Base-by-base conservation (phyloP, 2,329 filamentous ascomycete species). In the Shiraia bambusicola region DNA sequence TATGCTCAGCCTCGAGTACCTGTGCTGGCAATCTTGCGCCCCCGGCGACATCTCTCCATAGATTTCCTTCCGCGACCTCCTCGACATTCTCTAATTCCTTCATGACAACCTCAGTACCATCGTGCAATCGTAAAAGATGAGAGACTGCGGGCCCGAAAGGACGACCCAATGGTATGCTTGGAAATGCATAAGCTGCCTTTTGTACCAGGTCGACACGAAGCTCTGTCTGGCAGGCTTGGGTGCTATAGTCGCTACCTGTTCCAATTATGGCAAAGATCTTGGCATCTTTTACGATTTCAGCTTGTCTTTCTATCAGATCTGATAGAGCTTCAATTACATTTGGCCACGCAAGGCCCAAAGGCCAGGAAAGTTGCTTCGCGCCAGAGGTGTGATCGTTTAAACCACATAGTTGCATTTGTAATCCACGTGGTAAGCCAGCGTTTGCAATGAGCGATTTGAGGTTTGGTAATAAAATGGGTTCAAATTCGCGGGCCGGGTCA, bases 1-100 rank as follows among this genome's bases (percentile, higher is more conserved):
- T 29, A n/a, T n/a, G 32, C 24, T 34, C 38, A n/a, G 19, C 38
- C 14, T 34, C 25, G 6, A 40, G 30, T 7, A 40, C 31, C 5
- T 28, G 24, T 34, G 33, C 19, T 7, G 33, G 19, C 8, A 36
- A 24, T 36, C 33, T 26, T 7, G 19, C 19, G 33, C 33, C 33
- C 16, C 33, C 33, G 3, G 13, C 19, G 13, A 11, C 19, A 14
- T 26, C 14, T 25, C 19, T 26, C 33, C 33, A 36, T 7, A 36
- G 11, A 2, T 36, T 17, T 7, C 22, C 19, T 25, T 36, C 33
- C 9, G 33, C 33, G 6, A 36, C 11, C 8, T 17, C 31, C 15
- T 33, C 31, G 4, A 33, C 22, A 19, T 17, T 8, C 31, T 17
- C 31, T 7, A 24, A 19, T 24, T 19, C 15, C 8, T 11, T 19